phyloP scores from a whole-genome alignment of 176 grass and related monocot genomes.

The Oryza australiensis region DNA sequence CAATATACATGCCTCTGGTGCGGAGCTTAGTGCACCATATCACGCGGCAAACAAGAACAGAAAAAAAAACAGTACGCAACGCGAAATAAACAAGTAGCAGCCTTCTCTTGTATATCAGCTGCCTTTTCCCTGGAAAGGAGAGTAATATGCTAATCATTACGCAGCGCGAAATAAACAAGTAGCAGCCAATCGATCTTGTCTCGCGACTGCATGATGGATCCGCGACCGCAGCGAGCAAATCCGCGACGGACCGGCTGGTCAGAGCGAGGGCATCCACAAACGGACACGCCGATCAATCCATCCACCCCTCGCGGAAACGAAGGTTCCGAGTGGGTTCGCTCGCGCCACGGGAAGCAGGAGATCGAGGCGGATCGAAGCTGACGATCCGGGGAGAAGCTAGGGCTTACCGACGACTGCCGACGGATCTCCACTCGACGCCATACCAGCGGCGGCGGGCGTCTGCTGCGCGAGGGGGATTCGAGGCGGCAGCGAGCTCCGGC shows the following conservation, averaged over 20 bases:
- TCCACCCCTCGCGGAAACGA: neutral
- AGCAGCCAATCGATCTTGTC: neutral
- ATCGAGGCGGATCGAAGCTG: neutral
- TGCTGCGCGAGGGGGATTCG: neutral
- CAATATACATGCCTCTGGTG: neutral
- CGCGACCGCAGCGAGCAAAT: neutral
- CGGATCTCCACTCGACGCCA: constrained; percentile 42
- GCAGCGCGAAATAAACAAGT: neutral
- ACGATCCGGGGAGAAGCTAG: constrained; percentile 4
- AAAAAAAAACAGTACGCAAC: too few species aligned
- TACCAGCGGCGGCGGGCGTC: neutral
- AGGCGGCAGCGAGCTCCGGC: neutral
- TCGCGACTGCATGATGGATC: neutral
- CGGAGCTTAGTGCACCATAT: neutral
- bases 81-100: too few species aligned
- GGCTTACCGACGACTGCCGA: constrained; percentile 43
- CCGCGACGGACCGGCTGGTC: neutral
- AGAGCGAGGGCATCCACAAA: too few species aligned
- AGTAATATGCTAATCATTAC: too few species aligned
- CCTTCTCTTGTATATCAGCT: too few species aligned
- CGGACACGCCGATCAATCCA: neutral
- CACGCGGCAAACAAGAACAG: too few species aligned
- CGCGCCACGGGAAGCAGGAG: neutral
- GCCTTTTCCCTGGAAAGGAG: neutral
- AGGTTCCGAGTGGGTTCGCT: neutral